Evolutionary conservation across 2,329 filamentous ascomycete species (phyloP), one percentile per base, ranked within the genome.

Genomic region (Colletotrichum filicis): DNA sequence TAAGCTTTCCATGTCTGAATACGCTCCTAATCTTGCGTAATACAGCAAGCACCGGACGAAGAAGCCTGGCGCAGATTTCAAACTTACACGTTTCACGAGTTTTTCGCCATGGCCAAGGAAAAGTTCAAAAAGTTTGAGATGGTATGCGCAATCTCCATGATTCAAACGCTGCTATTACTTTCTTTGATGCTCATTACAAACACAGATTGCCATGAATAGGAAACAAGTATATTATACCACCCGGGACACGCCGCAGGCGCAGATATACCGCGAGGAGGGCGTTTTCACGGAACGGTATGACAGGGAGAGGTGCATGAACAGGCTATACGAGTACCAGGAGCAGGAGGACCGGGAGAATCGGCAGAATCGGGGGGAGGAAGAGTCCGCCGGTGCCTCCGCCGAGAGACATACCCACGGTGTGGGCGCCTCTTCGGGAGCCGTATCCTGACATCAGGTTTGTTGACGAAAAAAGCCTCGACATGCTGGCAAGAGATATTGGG

Each of bases 71-170:
- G 66, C 14, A 58, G 66, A 12, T 64, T 24, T 26, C 35, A 28
- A 14, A 64, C 59, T 4, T 69, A 69, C 14, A 69, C 58, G 26
- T 37, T 64, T 26, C 35, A 12, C 19, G 59, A 58, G 37, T 69
- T 69, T 59, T 64, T 69, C 35, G 14, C 35, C 16, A 69, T 69
- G 59, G 66, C 60, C 5, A 69, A 65, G 11, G 59, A 58, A 11
- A 64, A 28, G 37, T 53, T 64, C n/a, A 69, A 53, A 42, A 65
- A 24, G 7, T 69, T 69, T 7, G 30, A 30, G 4, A 58, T 69
- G 28, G 66, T 53, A 30, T 16, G 66, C 52, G 14, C 3, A 19
- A n/a, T 64, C 52, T 37, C n/a, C 22, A 42, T 19, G 6, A 12
- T 12, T 5, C 8, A 42, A n/a, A 56, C 19, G 19, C 32, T 14